Evolutionary conservation across 2,329 filamentous ascomycete species (phyloP).

Genomic region (Chaetomium sp.): DNA sequence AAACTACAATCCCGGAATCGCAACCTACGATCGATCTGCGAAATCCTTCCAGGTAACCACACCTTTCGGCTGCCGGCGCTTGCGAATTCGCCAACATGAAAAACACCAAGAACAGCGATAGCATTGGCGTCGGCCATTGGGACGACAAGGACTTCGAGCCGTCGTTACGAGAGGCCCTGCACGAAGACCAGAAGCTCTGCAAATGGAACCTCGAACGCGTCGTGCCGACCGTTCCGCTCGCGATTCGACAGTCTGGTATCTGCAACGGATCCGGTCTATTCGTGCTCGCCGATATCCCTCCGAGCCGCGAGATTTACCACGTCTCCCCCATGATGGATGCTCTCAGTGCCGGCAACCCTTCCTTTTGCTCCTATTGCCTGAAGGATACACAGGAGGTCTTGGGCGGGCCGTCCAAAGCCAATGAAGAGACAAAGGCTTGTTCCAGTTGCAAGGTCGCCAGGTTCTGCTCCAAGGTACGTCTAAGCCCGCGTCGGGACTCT

Average conservation of each 20-base stretch:
- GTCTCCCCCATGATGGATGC: slow-evolving; percentile 30
- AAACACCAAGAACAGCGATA: neutral
- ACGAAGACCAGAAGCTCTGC: slow-evolving; percentile 26
- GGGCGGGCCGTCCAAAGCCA: slow-evolving; percentile 4
- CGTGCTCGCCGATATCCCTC: slow-evolving; percentile 22
- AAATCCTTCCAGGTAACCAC: too few species aligned
- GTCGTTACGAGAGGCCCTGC: slow-evolving; percentile 21
- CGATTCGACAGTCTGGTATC: slow-evolving; percentile 32
- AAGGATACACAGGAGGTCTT: slow-evolving; percentile 26
- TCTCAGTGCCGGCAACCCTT: slow-evolving; percentile 24
- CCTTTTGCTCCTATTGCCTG: slow-evolving; percentile 39
- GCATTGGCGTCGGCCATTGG: neutral
- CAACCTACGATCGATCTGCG: neutral
- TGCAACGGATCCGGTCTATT: slow-evolving; percentile 38
- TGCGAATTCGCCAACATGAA: neutral
- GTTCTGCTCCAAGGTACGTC: slow-evolving; percentile 39
- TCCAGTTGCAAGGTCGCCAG: slow-evolving; percentile 34
- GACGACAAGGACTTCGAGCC: slow-evolving; percentile 19
- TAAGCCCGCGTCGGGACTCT: neutral
- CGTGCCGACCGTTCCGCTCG: slow-evolving; percentile 18
- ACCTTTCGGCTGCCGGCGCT: neutral
- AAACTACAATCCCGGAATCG: neutral
- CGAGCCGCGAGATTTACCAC: slow-evolving; percentile 37
- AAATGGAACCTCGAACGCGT: slow-evolving; percentile 20
- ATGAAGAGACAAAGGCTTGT: slow-evolving; percentile 27